phyloP scores from a whole-genome alignment of 805 yeast species.

The Saccharomycopsis babjevae region DNA sequence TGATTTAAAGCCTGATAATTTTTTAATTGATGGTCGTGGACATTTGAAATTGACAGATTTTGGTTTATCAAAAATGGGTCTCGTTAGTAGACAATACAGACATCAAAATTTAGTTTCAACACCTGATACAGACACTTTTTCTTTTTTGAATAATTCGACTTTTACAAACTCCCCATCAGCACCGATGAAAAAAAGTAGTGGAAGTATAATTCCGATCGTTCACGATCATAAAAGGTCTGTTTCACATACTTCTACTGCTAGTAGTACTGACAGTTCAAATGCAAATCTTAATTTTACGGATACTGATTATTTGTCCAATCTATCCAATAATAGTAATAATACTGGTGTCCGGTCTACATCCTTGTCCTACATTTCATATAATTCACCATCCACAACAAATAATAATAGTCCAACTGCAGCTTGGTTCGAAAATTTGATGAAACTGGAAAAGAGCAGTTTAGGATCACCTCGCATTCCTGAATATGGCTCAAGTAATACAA shows the following conservation, averaged over 20 bases:
- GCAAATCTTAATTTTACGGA: not conserved
- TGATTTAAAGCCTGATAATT: constrained; percentile 90
- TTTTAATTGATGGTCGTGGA: constrained; percentile 76
- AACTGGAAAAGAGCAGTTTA: constrained; percentile 16
- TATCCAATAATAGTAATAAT: not conserved
- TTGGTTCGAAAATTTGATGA: constrained; percentile 24
- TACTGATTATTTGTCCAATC: not conserved
- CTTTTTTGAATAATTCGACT: not conserved
- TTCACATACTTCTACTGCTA: constrained; percentile 22
- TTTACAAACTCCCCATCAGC: not conserved
- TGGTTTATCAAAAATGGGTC: constrained; percentile 85
- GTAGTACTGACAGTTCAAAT: constrained; percentile 22
- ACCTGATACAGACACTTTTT: constrained; percentile 11
- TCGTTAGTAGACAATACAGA: constrained; percentile 48
- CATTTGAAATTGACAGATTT: constrained; percentile 92
- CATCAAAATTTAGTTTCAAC: constrained; percentile 33
- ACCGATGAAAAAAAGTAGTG: constrained; percentile 1
- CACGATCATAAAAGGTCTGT: constrained; percentile 15
- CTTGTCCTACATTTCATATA: not conserved
- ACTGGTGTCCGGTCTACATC: not conserved
- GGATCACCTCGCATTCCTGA: constrained; percentile 7
- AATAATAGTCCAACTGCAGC: constrained; percentile 22
- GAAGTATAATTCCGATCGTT: constrained; percentile 10
- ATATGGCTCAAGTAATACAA: not conserved
- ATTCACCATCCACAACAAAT: not conserved